Evolutionary conservation across 805 yeast species (phyloP).

Genomic region (Zygosaccharomyces siamensis): DNA sequence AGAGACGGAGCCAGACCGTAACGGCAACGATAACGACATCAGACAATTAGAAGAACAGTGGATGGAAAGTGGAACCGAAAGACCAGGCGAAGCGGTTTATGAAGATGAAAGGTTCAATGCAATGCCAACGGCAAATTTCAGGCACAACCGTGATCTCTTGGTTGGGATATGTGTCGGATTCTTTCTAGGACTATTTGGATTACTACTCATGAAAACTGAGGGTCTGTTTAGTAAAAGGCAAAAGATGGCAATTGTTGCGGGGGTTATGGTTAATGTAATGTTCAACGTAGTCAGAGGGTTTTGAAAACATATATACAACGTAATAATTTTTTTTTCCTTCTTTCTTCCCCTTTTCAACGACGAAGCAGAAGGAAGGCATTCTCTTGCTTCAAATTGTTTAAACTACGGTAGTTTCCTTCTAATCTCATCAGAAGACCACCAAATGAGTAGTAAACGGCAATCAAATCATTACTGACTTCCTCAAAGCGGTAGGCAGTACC

Average conservation of each 20-base stretch:
- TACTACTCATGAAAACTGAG: constrained; percentile 58
- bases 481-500: constrained; percentile 97
- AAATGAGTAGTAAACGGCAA: constrained; percentile 89
- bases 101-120: constrained; percentile 43
- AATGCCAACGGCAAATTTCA: constrained; percentile 36
- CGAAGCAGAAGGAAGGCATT: constrained; percentile 87
- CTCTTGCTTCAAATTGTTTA: constrained; percentile 88
- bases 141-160: constrained; percentile 60
- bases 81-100: constrained; percentile 39
- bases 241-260: constrained; percentile 65
- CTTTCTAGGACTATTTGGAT: constrained; percentile 65
- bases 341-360: constrained; percentile 39
- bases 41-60: constrained; percentile 78
- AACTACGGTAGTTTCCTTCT: constrained; percentile 90
- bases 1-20: constrained; percentile 19
- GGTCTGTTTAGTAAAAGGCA: constrained; percentile 57
- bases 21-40: constrained; percentile 29
- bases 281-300: constrained; percentile 53
- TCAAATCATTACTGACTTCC: constrained; percentile 61
- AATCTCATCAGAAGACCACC: constrained; percentile 92
- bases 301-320: constrained; percentile 4
- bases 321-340: constrained; percentile 1
- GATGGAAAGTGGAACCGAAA: constrained; percentile 78
- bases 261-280: constrained; percentile 61
- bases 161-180: constrained; percentile 71